Percentiles rank a stretch among this genome's conserved stretches.
Conservation (phyloP, 2,329 filamentous ascomycete species). For the Aspergillus vadensis region DNA sequence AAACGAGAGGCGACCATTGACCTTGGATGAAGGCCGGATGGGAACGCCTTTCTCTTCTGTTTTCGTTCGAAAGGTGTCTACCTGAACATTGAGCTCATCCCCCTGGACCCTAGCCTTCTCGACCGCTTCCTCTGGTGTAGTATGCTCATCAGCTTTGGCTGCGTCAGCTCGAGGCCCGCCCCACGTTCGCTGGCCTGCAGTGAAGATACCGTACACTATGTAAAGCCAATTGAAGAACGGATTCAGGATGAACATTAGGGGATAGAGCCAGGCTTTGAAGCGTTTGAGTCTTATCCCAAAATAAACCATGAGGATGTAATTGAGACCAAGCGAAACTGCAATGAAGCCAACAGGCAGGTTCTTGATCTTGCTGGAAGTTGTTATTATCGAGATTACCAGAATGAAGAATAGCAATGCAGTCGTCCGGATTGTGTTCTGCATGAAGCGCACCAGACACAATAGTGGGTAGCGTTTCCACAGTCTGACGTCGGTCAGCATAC, state of each 20-base stretch:
- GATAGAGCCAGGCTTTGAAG: slow-evolving; percentile 94
- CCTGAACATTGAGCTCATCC: slow-evolving; percentile 86
- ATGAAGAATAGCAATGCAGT: slow-evolving; percentile 94
- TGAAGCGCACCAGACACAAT: slow-evolving; percentile 81
- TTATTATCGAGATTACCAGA: slow-evolving; percentile 82
- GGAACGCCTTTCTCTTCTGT: slow-evolving; percentile 52
- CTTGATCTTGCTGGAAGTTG: slow-evolving; percentile 74
- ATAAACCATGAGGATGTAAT: slow-evolving; percentile 95
- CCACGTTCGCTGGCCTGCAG: slow-evolving; percentile 92
- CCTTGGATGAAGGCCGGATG: slow-evolving; percentile 70
- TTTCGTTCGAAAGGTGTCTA: slow-evolving; percentile 72
- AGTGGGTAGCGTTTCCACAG: slow-evolving; percentile 90
- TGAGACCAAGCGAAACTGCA: slow-evolving; percentile 84
- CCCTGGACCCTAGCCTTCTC: slow-evolving; percentile 76
- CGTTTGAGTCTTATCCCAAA: slow-evolving; percentile 84
- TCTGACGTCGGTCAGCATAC: slow-evolving; percentile 93
- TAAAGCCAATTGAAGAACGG: slow-evolving; percentile 99
- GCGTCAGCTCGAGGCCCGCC: slow-evolving; percentile 90
- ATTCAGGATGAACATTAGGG: slow-evolving; percentile 91
- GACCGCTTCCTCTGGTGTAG: slow-evolving; percentile 79
- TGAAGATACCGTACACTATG: slow-evolving; percentile 96
- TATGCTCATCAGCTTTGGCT: slow-evolving; percentile 72
- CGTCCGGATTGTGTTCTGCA: slow-evolving; percentile 94
- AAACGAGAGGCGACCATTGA: slow-evolving; percentile 75
- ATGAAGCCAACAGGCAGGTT: slow-evolving; percentile 93